These are phyloP conservation scores for Corymbia calophylla DNA, from an alignment of 441 rosid species.

Conservation along the genomic window DNA sequence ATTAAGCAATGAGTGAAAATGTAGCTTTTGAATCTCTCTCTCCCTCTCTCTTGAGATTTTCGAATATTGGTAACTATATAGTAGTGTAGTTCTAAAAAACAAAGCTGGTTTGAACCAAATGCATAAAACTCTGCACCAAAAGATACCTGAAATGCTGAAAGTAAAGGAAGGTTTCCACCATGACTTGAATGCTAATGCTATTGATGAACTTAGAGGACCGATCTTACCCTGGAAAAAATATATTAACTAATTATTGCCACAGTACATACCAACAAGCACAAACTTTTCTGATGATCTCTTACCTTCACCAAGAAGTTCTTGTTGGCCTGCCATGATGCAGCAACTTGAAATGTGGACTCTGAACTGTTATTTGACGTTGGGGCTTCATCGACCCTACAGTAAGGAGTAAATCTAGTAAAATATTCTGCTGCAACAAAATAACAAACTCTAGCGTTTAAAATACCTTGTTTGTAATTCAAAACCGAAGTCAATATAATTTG, in stretches of 20 bases:
- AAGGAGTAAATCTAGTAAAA: slow-evolving; percentile 2
- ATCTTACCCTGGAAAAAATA: slow-evolving; percentile 60
- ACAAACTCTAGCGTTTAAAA: not conserved
- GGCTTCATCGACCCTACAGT: slow-evolving; percentile 55
- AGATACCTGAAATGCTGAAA: slow-evolving; percentile 69
- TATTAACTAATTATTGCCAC: not conserved
- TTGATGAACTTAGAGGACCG: slow-evolving; percentile 77
- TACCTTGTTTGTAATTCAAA: slow-evolving; percentile 91
- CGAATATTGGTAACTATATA: not conserved
- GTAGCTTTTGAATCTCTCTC: not conserved
- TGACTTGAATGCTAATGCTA: slow-evolving; percentile 80
- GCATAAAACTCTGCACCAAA: not conserved
- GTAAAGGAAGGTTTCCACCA: slow-evolving; percentile 98
- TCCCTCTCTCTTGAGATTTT: not conserved
- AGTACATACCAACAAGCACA: not conserved
- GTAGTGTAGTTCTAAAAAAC: not conserved
- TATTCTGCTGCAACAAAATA: not conserved
- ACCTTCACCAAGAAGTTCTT: slow-evolving; percentile 91
- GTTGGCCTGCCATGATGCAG: slow-evolving; percentile 98
- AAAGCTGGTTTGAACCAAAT: not conserved
- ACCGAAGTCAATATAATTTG: slow-evolving; percentile 89
- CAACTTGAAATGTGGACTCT: slow-evolving; percentile 82
- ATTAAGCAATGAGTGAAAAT: not conserved
- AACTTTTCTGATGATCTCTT: not conserved
- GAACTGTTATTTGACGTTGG: slow-evolving; percentile 26